Evolutionary conservation across 2,329 filamentous ascomycete genomes (phyloP), one percentile per base, ranked within the genome.

Genomic region (Penicillium sp.): DNA sequence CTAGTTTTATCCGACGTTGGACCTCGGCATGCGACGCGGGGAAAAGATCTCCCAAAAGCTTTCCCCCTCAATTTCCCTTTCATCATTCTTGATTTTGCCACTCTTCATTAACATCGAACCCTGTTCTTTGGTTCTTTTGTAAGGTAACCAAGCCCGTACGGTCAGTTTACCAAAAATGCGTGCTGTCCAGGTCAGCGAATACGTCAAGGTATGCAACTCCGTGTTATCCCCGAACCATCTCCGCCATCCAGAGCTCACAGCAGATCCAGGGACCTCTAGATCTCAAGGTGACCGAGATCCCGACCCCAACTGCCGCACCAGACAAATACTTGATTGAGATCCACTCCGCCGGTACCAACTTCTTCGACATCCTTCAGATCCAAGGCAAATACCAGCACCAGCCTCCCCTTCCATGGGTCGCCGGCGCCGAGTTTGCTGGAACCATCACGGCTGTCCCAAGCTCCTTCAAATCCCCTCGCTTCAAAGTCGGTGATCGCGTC

Each of bases 351-450:
- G 91, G 89, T 16, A 87, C 88, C 61, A 97, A 97, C 74, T 97
- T 97, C 79, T 97, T 96, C 75, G 91, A 97, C 68, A 86, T 95
- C 47, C 81, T 97, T 44, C 91, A 97, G 66, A 89, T 96, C 63
- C 85, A 89, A 63, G 91, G 91, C 46, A 95, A 94, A 79, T 97
- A 97, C 72, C 91, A 97, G 66, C 79, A 88, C 65, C 90, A 96
- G 61, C 89, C 89, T 0, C 82, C 86, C 0, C 83, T 96, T 40
- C 90, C 90, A 26, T 95, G 90, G 89, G 73, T 91, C 40, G 82
- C 88, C 0, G 91, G 91, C 50, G 80, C 81, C 62, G 91, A 97
- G 66, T 97, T 96, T 72, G 81, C 87, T 20, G 91, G 91, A 54
- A 77, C 82, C 4, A 75, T 97, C 56, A 67, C 90, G 40, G 77